These are phyloP conservation scores for Candida anglica DNA, from an alignment of 805 yeast genomes.

Conservation along the genomic window DNA sequence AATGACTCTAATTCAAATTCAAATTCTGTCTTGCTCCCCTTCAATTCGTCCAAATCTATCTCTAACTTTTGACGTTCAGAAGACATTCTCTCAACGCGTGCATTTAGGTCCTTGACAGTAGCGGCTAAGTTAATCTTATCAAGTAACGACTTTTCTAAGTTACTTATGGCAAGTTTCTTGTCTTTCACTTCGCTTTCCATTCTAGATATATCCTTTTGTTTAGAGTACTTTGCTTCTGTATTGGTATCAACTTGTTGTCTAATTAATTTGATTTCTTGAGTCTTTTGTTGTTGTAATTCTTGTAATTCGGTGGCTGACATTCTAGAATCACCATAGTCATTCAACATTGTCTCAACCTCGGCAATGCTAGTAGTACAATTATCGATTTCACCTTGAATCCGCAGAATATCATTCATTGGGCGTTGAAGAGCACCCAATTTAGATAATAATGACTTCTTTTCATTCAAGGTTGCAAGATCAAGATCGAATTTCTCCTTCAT, in stretches of 20 bases:
- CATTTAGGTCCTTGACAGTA: slow-evolving; percentile 31
- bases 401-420: slow-evolving; percentile 28
- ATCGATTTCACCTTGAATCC: slow-evolving; percentile 28
- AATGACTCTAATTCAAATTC: slow-evolving; percentile 5
- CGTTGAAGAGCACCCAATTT: slow-evolving; percentile 16
- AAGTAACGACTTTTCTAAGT: slow-evolving; percentile 46
- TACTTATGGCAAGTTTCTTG: slow-evolving; percentile 46
- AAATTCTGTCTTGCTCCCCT: slow-evolving; percentile 4
- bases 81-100: slow-evolving; percentile 13
- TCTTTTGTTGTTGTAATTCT: slow-evolving; percentile 32
- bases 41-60: slow-evolving; percentile 4
- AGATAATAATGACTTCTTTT: slow-evolving; percentile 6
- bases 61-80: slow-evolving; percentile 4
- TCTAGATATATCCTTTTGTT: slow-evolving; percentile 39
- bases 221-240: slow-evolving; percentile 40
- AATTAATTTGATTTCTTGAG: slow-evolving; percentile 32
- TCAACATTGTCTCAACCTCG: slow-evolving; percentile 28
- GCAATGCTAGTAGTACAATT: slow-evolving; percentile 20
- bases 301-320: slow-evolving; percentile 46
- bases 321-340: slow-evolving; percentile 31
- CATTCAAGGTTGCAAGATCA: slow-evolving; percentile 6
- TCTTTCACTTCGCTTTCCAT: slow-evolving; percentile 53
- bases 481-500: slow-evolving; percentile 3
- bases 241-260: slow-evolving; percentile 29
- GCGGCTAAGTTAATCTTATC: slow-evolving; percentile 42